Evolutionary conservation across 371 early-diverging fungal species (phyloP), one percentile per base, ranked within the genome.

Genomic region (Choanephora cucurbitarum): DNA sequence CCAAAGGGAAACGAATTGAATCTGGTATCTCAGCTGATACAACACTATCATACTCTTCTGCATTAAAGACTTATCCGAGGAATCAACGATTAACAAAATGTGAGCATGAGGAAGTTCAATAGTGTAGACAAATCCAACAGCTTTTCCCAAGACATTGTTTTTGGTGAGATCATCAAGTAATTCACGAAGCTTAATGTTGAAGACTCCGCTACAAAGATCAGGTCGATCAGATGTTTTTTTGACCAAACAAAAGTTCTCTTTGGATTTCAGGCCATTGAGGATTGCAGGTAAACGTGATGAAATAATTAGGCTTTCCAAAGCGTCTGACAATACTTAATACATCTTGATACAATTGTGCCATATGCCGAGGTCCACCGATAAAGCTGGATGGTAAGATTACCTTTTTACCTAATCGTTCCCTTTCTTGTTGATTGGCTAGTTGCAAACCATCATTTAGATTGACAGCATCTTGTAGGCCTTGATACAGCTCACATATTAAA

Each of bases 231-330:
- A 5, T 2, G 66, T 45, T 1, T n/a, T n/a, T 33, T 46, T 60
- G 54, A 0, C 56, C 59, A 34, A 23, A 22, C 0, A 50, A 5
- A 1, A 74, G 58, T 15, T 62, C 59, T 4, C 49, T 28, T 15
- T 17, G 14, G 5, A 74, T 67, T 24, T 70, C 67, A 8, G 52
- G 63, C 70, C 73, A 73, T 11, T 14, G 24, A 0, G 73, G 68
- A 34, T 73, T 71, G 39, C 72, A 71, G 0, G 64, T 77, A 19
- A 77, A 61, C 1, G 72, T 72, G 7, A 73, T 60, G 28, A 77
- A 69, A 0, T 56, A 49, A 43, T 72, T 70, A 0, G 69, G 68
- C 42, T 70, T 7, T 0, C 72, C 67, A 45, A 58, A 62, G 0
- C 31, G 3, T 2, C 66, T 39, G 0, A 71, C 58, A 19, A 73